These are phyloP conservation scores for Hericium rajendrae DNA, from an alignment of 768 basidiomycete genomes.

Conservation along the genomic window DNA sequence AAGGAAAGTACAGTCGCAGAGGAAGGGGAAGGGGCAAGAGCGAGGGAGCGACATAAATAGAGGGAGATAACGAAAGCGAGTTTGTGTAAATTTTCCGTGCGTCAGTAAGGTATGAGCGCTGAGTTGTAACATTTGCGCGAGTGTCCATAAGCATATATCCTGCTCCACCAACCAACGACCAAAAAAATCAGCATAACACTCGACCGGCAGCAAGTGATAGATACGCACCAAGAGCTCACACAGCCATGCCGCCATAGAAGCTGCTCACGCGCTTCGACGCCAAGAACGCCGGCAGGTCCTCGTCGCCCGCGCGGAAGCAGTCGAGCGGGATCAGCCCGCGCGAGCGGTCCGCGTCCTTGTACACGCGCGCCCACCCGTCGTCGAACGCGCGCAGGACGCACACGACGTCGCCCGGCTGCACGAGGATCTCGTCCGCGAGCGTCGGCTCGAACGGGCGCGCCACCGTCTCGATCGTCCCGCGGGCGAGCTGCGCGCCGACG, in stretches of 20 bases:
- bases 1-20: too few relatives aligned
- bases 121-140: too few relatives aligned
- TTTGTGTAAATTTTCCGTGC: too few relatives aligned
- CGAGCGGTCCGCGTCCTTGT: slow-evolving; percentile 24
- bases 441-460: slow-evolving; percentile 47
- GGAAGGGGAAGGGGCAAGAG: too few relatives aligned
- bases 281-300: slow-evolving; percentile 40
- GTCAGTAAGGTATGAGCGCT: too few relatives aligned
- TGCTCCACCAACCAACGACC: too few relatives aligned
- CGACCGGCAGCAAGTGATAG: too few relatives aligned
- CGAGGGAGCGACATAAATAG: too few relatives aligned
- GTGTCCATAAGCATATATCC: too few relatives aligned
- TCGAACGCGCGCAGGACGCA: slow-evolving; percentile 47
- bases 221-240: not conserved
- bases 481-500: slow-evolving; percentile 14
- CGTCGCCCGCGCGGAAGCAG: slow-evolving; percentile 43
- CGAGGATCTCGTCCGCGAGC: slow-evolving; percentile 49
- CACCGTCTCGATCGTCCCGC: slow-evolving; percentile 39
- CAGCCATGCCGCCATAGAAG: slow-evolving; percentile 6
- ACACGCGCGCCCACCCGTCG: slow-evolving; percentile 64
- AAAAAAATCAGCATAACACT: too few relatives aligned
- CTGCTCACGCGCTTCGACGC: slow-evolving; percentile 39
- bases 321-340: slow-evolving; percentile 63
- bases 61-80: too few relatives aligned
- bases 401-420: slow-evolving; percentile 41